Evolutionary conservation across 768 basidiomycete species (phyloP).

Genomic region (Amanita rubescens): DNA sequence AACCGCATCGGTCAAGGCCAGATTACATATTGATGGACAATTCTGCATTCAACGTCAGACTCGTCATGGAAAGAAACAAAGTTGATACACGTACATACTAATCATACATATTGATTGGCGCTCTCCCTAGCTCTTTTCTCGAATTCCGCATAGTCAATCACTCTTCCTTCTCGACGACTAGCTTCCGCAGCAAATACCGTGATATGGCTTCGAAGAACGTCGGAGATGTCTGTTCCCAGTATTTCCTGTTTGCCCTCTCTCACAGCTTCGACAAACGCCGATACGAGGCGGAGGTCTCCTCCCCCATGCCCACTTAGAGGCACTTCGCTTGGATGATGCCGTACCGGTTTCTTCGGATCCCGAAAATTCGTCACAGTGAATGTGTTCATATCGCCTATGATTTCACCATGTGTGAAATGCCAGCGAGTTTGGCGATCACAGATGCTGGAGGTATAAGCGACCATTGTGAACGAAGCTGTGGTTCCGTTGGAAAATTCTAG

Average conservation of each 20-base stretch:
- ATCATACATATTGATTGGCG: slow-evolving; percentile 5
- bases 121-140: slow-evolving; percentile 40
- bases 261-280: slow-evolving; percentile 72
- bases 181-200: slow-evolving; percentile 86
- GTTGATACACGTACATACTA: too few species aligned
- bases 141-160: slow-evolving; percentile 65
- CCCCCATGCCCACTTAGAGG: slow-evolving; percentile 69
- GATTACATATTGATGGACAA: too few species aligned
- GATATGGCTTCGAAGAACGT: slow-evolving; percentile 71
- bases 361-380: slow-evolving; percentile 79
- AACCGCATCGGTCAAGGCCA: background rate
- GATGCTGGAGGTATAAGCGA: slow-evolving; percentile 71
- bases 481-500: slow-evolving; percentile 76
- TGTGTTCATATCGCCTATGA: slow-evolving; percentile 75
- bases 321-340: slow-evolving; percentile 45
- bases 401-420: slow-evolving; percentile 83
- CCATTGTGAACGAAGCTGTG: slow-evolving; percentile 86
- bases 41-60: too few species aligned
- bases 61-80: too few species aligned
- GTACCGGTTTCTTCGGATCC: slow-evolving; percentile 35
- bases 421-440: slow-evolving; percentile 80
- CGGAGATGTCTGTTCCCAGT: slow-evolving; percentile 59
- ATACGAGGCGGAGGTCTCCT: slow-evolving; percentile 72
- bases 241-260: slow-evolving; percentile 50
- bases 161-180: slow-evolving; percentile 58